These are phyloP conservation scores for Piper longum DNA, from an alignment of 164 flowering plant species.

Conservation along the genomic window DNA sequence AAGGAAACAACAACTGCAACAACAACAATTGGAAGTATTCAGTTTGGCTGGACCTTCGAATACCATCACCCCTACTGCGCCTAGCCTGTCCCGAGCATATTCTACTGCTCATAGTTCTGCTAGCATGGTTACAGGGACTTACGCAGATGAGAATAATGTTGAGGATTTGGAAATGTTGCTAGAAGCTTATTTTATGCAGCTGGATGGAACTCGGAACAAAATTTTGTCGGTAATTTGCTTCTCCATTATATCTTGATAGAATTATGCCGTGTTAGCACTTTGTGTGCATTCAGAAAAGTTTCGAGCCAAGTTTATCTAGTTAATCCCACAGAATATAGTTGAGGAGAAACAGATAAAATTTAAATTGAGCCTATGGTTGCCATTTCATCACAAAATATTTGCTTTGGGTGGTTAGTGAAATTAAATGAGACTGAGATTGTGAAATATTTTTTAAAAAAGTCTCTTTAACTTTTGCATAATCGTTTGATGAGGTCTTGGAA, in stretches of 20 bases:
- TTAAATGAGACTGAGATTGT: too few relatives aligned
- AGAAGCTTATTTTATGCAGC: constrained; percentile 95
- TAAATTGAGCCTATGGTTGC: too few relatives aligned
- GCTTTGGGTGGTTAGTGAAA: too few relatives aligned
- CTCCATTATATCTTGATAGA: not conserved
- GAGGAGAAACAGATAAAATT: too few relatives aligned
- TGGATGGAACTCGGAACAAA: constrained; percentile 90
- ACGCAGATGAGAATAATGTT: constrained; percentile 55
- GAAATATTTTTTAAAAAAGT: too few relatives aligned
- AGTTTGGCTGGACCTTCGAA: constrained; percentile 32
- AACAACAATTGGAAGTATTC: constrained; percentile 56
- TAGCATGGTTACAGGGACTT: constrained; percentile 47
- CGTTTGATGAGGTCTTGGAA: too few relatives aligned
- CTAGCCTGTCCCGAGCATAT: constrained; percentile 32
- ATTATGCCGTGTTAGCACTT: not conserved
- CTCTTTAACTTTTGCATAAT: too few relatives aligned
- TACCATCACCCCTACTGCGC: constrained; percentile 18
- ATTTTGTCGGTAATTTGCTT: constrained; percentile 62
- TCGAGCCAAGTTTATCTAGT: not conserved
- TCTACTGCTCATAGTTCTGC: constrained; percentile 47
- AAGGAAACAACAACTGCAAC: constrained; percentile 73
- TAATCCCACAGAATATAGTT: too few relatives aligned
- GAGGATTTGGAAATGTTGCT: constrained; percentile 98
- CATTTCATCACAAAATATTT: too few relatives aligned
- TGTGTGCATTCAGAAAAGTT: not conserved